A percentile compares a stretch with the other conserved stretches of the same genome.
Conservation (phyloP, 78 protist genomes). For the Dictyostelium purpureum region DNA sequence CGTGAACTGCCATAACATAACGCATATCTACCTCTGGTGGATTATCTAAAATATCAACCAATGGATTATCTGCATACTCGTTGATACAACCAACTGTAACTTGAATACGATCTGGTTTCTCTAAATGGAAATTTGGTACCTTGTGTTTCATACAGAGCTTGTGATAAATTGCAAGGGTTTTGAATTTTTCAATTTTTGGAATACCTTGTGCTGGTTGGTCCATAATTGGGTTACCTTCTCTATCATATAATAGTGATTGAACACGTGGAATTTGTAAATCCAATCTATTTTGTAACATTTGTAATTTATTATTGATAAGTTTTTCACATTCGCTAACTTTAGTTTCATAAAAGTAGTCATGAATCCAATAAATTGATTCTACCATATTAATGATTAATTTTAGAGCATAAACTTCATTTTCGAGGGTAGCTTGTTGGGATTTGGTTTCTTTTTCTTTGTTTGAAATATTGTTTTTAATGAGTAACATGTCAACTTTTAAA, state of each 20-base stretch:
- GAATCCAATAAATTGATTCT: constrained; percentile 62
- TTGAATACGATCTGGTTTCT: constrained; percentile 77
- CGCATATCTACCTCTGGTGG: constrained; percentile 61
- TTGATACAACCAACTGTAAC: constrained; percentile 36
- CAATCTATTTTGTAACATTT: neutral
- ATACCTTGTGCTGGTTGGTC: neutral
- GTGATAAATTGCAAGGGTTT: constrained; percentile 62
- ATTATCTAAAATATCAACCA: constrained; percentile 34
- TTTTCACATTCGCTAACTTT: constrained; percentile 64
- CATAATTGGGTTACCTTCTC: neutral
- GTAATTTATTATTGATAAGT: neutral
- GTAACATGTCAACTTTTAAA: constrained; percentile 3
- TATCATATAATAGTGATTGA: too few species aligned
- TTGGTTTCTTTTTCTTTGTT: constrained; percentile 2
- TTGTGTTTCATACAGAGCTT: constrained; percentile 60
- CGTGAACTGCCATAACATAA: constrained; percentile 78
- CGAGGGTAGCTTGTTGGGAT: constrained; percentile 17
- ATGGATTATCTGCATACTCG: constrained; percentile 31
- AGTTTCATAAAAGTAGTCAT: constrained; percentile 49
- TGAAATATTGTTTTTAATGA: constrained; percentile 5
- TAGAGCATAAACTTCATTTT: constrained; percentile 43
- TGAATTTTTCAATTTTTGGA: constrained; percentile 5
- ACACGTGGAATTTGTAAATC: neutral
- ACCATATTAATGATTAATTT: constrained; percentile 1
- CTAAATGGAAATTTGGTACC: constrained; percentile 76